Conservation (phyloP, 2,329 filamentous ascomycete genomes). For the Fusarium sp. region DNA sequence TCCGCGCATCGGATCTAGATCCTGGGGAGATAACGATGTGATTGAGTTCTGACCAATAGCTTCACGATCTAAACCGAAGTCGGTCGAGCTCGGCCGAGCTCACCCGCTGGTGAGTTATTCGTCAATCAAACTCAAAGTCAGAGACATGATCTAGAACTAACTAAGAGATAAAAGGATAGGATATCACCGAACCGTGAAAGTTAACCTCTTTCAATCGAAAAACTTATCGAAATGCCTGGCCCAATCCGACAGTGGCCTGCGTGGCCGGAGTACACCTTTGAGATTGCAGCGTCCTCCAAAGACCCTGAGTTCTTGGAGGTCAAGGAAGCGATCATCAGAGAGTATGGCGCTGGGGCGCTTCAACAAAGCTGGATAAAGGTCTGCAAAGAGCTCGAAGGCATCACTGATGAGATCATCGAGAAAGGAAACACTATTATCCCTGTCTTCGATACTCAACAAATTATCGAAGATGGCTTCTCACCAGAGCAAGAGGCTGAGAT, state of each 20-base stretch:
- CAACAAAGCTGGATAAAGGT: background rate
- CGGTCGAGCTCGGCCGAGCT: background rate
- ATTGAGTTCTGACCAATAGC: background rate
- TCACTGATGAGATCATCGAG: background rate
- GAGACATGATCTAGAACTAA: background rate
- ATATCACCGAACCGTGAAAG: background rate
- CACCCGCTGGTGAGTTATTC: background rate
- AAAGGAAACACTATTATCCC: background rate
- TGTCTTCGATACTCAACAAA: background rate
- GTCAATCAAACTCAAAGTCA: background rate
- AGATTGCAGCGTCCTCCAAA: background rate
- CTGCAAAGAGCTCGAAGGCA: background rate
- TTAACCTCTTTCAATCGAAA: background rate
- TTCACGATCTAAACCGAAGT: background rate
- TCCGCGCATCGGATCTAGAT: background rate
- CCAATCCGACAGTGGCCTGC: background rate
- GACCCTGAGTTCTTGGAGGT: background rate
- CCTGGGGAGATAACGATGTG: background rate
- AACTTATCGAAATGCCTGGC: background rate
- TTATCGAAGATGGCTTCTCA: background rate
- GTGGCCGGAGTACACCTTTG: background rate
- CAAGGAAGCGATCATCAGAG: background rate
- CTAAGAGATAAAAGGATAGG: background rate
- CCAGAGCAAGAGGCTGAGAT: background rate
- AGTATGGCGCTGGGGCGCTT: background rate